These are phyloP conservation scores for Leccinum subtestaceum DNA, from an alignment of 768 basidiomycete genomes.

Conservation along the genomic window DNA sequence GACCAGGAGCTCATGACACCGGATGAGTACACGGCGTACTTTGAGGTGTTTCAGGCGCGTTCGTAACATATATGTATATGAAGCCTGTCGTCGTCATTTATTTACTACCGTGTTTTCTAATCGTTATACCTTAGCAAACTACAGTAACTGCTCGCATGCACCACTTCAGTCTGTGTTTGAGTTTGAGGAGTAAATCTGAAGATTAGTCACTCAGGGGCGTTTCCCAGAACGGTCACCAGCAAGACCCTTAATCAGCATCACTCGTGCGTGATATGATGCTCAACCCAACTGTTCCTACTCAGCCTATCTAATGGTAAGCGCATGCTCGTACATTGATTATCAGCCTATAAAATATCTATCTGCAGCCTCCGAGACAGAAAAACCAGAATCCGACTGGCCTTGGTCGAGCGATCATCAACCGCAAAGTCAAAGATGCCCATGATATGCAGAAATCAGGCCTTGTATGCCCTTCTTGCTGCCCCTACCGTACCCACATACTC, in stretches of 20 bases:
- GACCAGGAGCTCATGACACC: slow-evolving; percentile 91
- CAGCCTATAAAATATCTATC: not conserved
- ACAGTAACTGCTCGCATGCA: not conserved
- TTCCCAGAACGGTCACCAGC: slow-evolving; percentile 10
- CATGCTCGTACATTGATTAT: not conserved
- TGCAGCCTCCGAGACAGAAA: slow-evolving; percentile 55
- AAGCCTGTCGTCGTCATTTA: not conserved
- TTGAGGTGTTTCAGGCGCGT: slow-evolving; percentile 60
- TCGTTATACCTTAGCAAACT: slow-evolving; percentile 18
- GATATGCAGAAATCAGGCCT: slow-evolving; percentile 49
- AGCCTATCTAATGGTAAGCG: not conserved
- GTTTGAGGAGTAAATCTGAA: too few species aligned
- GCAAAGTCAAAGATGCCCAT: slow-evolving; percentile 49
- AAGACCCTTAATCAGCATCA: slow-evolving; percentile 19
- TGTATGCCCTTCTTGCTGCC: slow-evolving; percentile 40
- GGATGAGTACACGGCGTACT: slow-evolving; percentile 86
- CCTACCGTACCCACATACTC: not conserved
- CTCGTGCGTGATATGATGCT: not conserved
- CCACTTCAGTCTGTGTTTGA: not conserved
- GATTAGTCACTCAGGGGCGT: slow-evolving; percentile 1
- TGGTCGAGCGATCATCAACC: slow-evolving; percentile 94
- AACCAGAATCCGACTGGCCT: slow-evolving; percentile 77
- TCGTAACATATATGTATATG: slow-evolving; percentile 14
- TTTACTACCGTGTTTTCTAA: slow-evolving; percentile 9
- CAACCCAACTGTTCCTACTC: not conserved